Evolutionary conservation across 345 rosid species (phyloP).

Genomic region (Corchorus olitorius): DNA sequence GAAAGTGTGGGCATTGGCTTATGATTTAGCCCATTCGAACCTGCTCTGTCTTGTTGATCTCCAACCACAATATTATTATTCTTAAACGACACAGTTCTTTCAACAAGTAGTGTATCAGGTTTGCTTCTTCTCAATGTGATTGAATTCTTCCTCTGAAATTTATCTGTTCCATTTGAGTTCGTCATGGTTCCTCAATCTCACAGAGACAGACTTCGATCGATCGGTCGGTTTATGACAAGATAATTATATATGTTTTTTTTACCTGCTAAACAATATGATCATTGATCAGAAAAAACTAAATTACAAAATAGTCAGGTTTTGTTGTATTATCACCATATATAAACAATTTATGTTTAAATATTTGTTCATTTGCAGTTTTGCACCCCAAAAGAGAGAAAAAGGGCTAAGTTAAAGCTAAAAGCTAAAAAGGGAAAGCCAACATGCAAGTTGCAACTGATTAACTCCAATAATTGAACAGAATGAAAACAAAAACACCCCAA

Average conservation of each 20-base stretch:
- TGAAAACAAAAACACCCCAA: not conserved
- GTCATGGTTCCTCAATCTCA: conserved; percentile 34
- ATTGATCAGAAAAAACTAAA: not conserved
- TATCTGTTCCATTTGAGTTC: conserved; percentile 22
- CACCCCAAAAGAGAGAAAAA: not conserved
- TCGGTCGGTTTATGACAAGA: not conserved
- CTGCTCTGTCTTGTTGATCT: conserved; percentile 16
- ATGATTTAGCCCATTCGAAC: conserved; percentile 11
- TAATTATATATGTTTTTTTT: not conserved
- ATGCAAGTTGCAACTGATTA: not conserved
- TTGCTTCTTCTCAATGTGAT: conserved; percentile 35
- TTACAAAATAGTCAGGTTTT: too few relatives aligned
- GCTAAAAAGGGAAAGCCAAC: too few relatives aligned
- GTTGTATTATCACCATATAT: not conserved
- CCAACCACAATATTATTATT: conserved; percentile 17
- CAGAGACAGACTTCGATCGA: too few relatives aligned
- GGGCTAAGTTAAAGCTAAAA: not conserved
- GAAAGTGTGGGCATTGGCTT: conserved; percentile 40
- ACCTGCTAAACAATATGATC: conserved; percentile 16
- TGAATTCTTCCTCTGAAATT: conserved; percentile 23
- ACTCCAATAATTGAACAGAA: conserved; percentile 7
- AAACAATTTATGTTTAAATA: too few relatives aligned
- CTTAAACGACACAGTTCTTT: conserved; percentile 35
- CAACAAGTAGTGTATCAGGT: conserved; percentile 35
- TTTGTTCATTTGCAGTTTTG: too few relatives aligned